Evolutionary conservation across 257 asterid genomes (phyloP).

Genomic region (Craterostigma plantagineum): DNA sequence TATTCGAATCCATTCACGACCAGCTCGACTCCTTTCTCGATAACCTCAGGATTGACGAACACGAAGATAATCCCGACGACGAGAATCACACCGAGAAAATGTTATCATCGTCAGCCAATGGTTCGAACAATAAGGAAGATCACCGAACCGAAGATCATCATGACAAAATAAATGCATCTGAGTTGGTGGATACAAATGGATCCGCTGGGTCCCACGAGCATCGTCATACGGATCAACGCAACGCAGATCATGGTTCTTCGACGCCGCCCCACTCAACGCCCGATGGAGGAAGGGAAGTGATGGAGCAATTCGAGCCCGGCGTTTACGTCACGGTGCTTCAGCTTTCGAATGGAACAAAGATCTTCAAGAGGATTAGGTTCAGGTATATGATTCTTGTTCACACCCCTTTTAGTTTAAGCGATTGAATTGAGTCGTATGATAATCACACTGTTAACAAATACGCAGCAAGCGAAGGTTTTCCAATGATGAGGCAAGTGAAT

Average conservation of each 20-base stretch:
- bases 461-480: constrained; percentile 65
- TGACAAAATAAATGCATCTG: not conserved
- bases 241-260: constrained; percentile 31
- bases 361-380: constrained; percentile 95
- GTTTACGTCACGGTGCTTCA: constrained; percentile 83
- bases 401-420: too few species aligned
- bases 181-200: constrained; percentile 15
- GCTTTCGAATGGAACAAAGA: constrained; percentile 84
- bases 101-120: too few species aligned
- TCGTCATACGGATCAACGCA: constrained; percentile 25
- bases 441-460: not conserved
- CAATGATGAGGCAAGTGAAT: constrained; percentile 58
- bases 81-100: constrained; percentile 9
- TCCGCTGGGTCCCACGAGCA: constrained; percentile 19
- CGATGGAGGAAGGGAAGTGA: constrained; percentile 85
- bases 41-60: constrained; percentile 16
- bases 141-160: constrained; percentile 11
- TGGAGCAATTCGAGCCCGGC: constrained; percentile 83
- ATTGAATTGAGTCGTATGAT: not conserved
- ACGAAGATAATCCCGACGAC: constrained; percentile 14
- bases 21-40: constrained; percentile 41
- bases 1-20: constrained; percentile 24
- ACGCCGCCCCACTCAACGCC: too few species aligned
- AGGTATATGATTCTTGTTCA: constrained; percentile 24
- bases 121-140: constrained; percentile 2